These are phyloP conservation scores for Candida coquimbonensis DNA, from an alignment of 805 yeast species.

Conservation along the genomic window DNA sequence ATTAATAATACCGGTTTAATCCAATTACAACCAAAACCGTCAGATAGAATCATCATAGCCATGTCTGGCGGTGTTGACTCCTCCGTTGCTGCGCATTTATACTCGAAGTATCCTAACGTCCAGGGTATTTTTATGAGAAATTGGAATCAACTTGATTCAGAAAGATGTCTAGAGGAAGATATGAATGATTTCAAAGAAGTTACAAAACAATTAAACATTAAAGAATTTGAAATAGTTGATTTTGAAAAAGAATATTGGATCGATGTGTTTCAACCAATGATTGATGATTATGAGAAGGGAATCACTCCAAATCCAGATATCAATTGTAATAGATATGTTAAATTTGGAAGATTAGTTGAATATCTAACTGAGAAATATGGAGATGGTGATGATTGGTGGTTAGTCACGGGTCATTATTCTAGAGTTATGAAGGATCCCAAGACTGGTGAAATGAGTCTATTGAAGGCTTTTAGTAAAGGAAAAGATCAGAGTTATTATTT, in stretches of 20 bases:
- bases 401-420: constrained; percentile 85
- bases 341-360: constrained; percentile 73
- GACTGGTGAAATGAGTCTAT: constrained; percentile 35
- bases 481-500: constrained; percentile 93
- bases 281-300: constrained; percentile 62
- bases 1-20: background rate
- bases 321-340: constrained; percentile 76
- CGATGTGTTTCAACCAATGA: constrained; percentile 89
- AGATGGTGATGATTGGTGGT: constrained; percentile 52
- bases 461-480: constrained; percentile 47
- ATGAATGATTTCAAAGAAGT: constrained; percentile 78
- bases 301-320: constrained; percentile 94
- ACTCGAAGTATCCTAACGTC: constrained; percentile 46
- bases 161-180: constrained; percentile 75
- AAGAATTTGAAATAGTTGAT: constrained; percentile 60
- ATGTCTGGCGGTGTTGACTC: constrained; percentile 98
- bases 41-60: constrained; percentile 71
- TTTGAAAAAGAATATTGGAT: constrained; percentile 92
- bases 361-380: constrained; percentile 37
- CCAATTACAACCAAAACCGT: constrained; percentile 39
- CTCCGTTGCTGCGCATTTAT: constrained; percentile 74
- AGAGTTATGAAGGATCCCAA: constrained; percentile 35
- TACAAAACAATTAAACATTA: constrained; percentile 53
- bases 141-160: constrained; percentile 37
- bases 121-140: constrained; percentile 90